Conservation (phyloP, 352 stramenopile genomes). For the Phytophthora multivora region DNA sequence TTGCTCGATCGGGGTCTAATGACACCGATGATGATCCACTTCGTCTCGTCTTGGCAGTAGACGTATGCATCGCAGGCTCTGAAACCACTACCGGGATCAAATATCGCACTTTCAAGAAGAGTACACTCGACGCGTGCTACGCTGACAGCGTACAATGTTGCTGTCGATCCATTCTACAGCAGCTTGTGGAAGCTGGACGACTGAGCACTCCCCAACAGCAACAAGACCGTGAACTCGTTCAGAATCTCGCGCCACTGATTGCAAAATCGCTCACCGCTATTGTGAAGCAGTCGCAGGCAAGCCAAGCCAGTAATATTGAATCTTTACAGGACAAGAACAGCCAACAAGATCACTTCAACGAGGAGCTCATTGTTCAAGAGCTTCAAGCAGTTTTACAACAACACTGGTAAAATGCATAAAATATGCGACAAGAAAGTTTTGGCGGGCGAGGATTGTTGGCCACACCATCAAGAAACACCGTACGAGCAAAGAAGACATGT, state of each 20-base stretch:
- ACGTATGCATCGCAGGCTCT: conserved; percentile 41
- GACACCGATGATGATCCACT: not conserved
- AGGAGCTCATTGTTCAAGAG: conserved; percentile 31
- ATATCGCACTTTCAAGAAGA: conserved; percentile 63
- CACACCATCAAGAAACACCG: conserved; percentile 36
- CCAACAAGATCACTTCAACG: conserved; percentile 19
- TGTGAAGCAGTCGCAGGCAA: conserved; percentile 26
- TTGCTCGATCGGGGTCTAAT: conserved; percentile 8
- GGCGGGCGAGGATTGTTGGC: conserved; percentile 36
- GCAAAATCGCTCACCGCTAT: conserved; percentile 54
- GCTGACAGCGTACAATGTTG: conserved; percentile 39
- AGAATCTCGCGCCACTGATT: conserved; percentile 60
- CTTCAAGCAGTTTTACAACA: conserved; percentile 31
- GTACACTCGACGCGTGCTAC: conserved; percentile 54
- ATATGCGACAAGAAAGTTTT: conserved; percentile 11
- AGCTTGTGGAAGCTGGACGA: conserved; percentile 46
- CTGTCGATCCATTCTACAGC: conserved; percentile 47
- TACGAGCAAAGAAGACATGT: conserved; percentile 53
- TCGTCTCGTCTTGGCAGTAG: conserved; percentile 58
- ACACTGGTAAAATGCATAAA: conserved; percentile 32
- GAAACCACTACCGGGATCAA: conserved; percentile 31
- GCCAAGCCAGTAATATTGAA: not conserved
- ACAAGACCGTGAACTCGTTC: conserved; percentile 56
- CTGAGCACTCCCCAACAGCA: conserved; percentile 58
- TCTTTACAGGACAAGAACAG: not conserved